phyloP scores from a whole-genome alignment of 169 alveolate genomes.

The Amoebophrya sp. region DNA sequence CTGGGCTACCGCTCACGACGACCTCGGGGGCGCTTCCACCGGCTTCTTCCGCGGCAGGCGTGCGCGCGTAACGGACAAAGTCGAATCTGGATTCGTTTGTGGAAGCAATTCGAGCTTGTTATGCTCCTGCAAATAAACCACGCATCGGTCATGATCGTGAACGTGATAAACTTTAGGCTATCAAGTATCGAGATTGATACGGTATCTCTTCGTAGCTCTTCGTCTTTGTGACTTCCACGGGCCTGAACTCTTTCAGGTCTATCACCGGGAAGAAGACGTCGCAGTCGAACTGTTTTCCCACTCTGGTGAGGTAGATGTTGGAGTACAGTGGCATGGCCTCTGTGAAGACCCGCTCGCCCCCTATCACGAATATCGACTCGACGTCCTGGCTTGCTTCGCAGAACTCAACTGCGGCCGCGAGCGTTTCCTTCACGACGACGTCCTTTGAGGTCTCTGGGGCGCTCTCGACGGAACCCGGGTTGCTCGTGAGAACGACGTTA shows the following conservation, averaged over 20 bases:
- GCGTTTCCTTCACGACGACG: background rate
- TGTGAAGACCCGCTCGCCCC: slow-evolving; percentile 13
- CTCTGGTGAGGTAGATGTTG: slow-evolving; percentile 11
- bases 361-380: slow-evolving; percentile 4
- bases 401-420: background rate
- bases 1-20: background rate
- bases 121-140: too few relatives aligned
- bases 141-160: too few relatives aligned
- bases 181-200: slow-evolving; percentile 29
- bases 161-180: slow-evolving; percentile 21
- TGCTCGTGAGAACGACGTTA: background rate
- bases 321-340: background rate
- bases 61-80: background rate
- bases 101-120: too few relatives aligned
- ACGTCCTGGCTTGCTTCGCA: background rate
- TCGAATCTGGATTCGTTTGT: background rate
- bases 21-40: background rate
- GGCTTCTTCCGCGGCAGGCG: background rate
- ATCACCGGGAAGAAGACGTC: slow-evolving; percentile 40
- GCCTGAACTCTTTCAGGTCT: slow-evolving; percentile 23
- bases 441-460: background rate
- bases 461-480: background rate
- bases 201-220: slow-evolving; percentile 25
- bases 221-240: slow-evolving; percentile 9
- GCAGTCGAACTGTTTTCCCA: slow-evolving; percentile 28